Base-by-base conservation (phyloP, 176 grass and related monocot species). In the Echinochloa phyllopogon region DNA sequence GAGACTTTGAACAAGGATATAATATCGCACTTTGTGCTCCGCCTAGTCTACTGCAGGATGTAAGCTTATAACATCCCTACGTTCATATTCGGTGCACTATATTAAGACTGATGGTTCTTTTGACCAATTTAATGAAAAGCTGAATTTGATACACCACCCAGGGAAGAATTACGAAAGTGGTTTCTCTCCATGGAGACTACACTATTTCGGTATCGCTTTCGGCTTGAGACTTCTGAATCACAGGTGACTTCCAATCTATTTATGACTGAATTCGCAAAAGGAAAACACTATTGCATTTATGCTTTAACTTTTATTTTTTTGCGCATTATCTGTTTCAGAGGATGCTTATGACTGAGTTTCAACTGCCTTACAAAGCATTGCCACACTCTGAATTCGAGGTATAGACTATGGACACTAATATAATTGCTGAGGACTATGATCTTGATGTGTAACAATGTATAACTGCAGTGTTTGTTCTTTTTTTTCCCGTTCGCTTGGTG, bases 31-130 rank as follows among this genome's bases (percentile, higher is more conserved):
- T 95, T 94, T 64, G 96, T 93, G 27, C 96, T 98, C 61, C 93
- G 96, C 70, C 96, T 95, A 62, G 96, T 98, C n/a, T 98, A 98
- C 51, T 98, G 96, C 89, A 94, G 96, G 92, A 93, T 91, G 96
- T 98, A 90, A 29, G 93, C 63, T 83, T 87, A 33, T 33, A 53
- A 9, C 20, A 55, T 87, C 33, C 37, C 5, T 65, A 37, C 27
- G 58, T 57, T 80, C 40, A 1, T 21, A 61, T 86, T 65, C 0
- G 4, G 39, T 18, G 25, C 21, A 61, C 38, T 56, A 48, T 58
- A 82, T 38, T 83, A 40, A 8, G 10, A 57, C 17, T 75, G 82
- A 9, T 88, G 16, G 40, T 42, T 51, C 18, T 81, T 83, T 86
- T 68, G 37, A 74, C 2, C 72, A 77, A 51, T 64, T 49, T 53